Evolutionary conservation across 1,139 yeast species (phyloP), one percentile per base, ranked within the genome.

Genomic region (Magnusiomyces magnusii): DNA sequence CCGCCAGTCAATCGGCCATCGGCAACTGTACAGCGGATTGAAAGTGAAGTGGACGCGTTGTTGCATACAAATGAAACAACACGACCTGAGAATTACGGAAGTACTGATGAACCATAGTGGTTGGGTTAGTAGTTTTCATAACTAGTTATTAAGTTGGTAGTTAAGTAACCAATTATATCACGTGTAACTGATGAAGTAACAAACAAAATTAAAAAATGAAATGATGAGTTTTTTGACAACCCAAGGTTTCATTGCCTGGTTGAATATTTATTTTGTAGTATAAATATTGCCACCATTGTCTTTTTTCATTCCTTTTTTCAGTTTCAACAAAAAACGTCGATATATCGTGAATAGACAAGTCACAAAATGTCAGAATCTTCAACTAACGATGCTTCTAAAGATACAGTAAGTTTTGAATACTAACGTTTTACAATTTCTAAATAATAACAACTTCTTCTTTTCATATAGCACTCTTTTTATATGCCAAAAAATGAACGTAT

Each of bases 61-160:
- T 17, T 50, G 23, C 53, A 50, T 15, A 24, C 53, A 28, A 50
- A 50, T 21, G 53, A 50, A 19, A 31, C 53, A 10, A 50, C 41
- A n/a, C 41, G 17, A 7, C 41, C 41, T 5, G 41, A 34, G 17
- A 15, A 5, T 5, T 44, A 19, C 21, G 49, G 49, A 5, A 44
- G 49, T n/a, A 7, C 17, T 17, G 17, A 19, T 9, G 44, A 41
- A 41, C 36, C 36, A 7, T 31, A 13, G 13, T 31, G 10, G n/a
- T 31, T 31, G 36, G 10, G 13, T 13, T 13, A 31, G 36, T 13
- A 31, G 36, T 31, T 13, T 31, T 31, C 13, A 31, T 7, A 7
- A 31, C 10, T 31, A 7, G 36, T 31, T 31, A 7, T 31, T 13
- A 31, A 31, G 36, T 31, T 13, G 13, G 13, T 31, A 31, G 36